phyloP scores from a whole-genome alignment of 2,329 filamentous ascomycete genomes.

The Tympanopsis confertula region DNA sequence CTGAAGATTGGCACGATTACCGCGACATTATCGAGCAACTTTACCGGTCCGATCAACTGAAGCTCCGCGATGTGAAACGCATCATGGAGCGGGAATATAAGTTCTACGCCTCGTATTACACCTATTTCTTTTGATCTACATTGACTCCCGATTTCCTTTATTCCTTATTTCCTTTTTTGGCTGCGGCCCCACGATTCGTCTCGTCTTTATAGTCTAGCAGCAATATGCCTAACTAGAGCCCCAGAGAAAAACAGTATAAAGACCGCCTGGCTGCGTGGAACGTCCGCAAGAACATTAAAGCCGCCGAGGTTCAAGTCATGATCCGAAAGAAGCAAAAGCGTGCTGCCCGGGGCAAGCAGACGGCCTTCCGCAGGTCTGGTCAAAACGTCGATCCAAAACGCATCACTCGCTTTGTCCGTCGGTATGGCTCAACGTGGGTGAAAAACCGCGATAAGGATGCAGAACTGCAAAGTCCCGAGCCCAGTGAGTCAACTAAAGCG shows the following conservation, averaged over 20 bases:
- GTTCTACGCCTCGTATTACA: slow-evolving; percentile 19
- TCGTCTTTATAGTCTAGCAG: not conserved
- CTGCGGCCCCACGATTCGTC: not conserved
- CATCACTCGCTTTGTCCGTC: slow-evolving; percentile 18
- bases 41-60: slow-evolving; percentile 19
- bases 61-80: slow-evolving; percentile 19
- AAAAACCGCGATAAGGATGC: slow-evolving; percentile 4
- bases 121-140: slow-evolving; percentile 3
- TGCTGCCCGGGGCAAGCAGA: slow-evolving; percentile 20
- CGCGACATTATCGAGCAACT: slow-evolving; percentile 19
- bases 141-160: not conserved
- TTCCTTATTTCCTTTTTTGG: not conserved
- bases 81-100: slow-evolving; percentile 21
- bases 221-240: slow-evolving; percentile 6
- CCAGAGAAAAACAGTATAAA: slow-evolving; percentile 24
- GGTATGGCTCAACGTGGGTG: slow-evolving; percentile 16
- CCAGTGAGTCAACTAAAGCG: slow-evolving; percentile 9
- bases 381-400: slow-evolving; percentile 19
- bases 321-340: slow-evolving; percentile 22
- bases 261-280: slow-evolving; percentile 21
- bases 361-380: slow-evolving; percentile 18
- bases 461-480: slow-evolving; percentile 15
- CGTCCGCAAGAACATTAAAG: slow-evolving; percentile 22
- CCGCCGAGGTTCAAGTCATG: slow-evolving; percentile 21
- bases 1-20: slow-evolving; percentile 21